Base-by-base conservation (phyloP, 257 asterid genomes). In the Lycium barbarum region DNA sequence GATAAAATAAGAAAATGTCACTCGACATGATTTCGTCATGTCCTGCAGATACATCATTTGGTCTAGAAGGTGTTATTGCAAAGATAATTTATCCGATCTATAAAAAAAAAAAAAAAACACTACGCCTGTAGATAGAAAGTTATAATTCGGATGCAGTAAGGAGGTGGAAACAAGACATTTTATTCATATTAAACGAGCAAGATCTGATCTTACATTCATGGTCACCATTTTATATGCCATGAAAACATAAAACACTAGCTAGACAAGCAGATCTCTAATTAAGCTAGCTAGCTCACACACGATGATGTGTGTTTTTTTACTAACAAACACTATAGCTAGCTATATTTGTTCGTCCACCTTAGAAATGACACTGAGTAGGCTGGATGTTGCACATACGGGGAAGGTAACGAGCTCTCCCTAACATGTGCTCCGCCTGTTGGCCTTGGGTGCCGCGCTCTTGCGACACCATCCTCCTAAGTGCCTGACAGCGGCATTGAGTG, bases 321-420 rank as follows among this genome's bases (percentile, higher is more conserved):
- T 58, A 2, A 17, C 3, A 58, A 58, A 18, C 26, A 10, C 65
- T n/a, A 58, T 15, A 26, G 33, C 5, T 57, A 13, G 1, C 14
- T 58, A 6, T 18, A 40, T 40, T 40, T 40, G 45, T 40, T 40
- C 3, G 9, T 7, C 17, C 9, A 58, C 9, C 26, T 49, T 49
- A 74, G 43, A 74, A 74, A 13, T 51, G 54, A 38, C 89, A 87
- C 33, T 80, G 20, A 0, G 26, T 65, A 6, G 76, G 87, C 11
- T 66, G 65, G 0, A 87, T n/a, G 66, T 72, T 81, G 63, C 89
- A 87, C 12, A 51, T 33, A 0, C 68, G 79, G 5, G 88, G 85
- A 11, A 86, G 47, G 0, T 76, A 20, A 2, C 58, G 67, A 8
- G 87, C 87, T 82, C 22, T 71, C 65, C 61, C 26, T 14, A 82